Evolutionary conservation across 306 rosid genomes (phyloP).

Genomic region (Castanopsis chinensis): DNA sequence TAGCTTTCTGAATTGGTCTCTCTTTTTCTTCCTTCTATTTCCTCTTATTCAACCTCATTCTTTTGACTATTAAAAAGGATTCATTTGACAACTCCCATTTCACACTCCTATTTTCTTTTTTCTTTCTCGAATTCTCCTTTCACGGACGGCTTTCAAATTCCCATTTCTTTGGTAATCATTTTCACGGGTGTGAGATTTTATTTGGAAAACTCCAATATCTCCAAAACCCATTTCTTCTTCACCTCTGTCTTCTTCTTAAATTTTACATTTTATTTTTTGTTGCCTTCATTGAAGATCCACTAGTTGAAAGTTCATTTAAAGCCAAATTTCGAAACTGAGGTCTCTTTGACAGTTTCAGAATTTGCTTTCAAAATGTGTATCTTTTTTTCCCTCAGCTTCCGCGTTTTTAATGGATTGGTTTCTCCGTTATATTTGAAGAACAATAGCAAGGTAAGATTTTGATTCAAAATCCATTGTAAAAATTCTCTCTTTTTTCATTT

Average conservation of each 20-base stretch:
- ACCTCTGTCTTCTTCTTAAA: background rate
- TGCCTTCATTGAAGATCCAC: constrained; percentile 1
- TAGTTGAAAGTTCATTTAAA: background rate
- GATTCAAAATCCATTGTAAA: background rate
- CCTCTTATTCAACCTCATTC: constrained; percentile 26
- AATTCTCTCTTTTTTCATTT: background rate
- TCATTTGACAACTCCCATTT: background rate
- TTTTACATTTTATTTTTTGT: background rate
- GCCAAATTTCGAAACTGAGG: constrained; percentile 13
- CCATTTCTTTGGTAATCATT: background rate
- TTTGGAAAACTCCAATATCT: background rate
- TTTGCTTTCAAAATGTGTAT: background rate
- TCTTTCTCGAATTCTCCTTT: background rate
- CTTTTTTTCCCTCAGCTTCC: background rate
- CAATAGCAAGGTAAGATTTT: background rate
- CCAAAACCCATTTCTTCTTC: background rate
- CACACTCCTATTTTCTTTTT: background rate
- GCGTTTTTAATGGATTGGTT: background rate
- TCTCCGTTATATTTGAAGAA: background rate
- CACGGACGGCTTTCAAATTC: background rate
- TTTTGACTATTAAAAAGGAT: constrained; percentile 31
- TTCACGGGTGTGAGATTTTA: background rate
- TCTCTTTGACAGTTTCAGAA: constrained; percentile 3
- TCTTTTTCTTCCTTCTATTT: background rate
- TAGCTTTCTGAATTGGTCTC: constrained; percentile 9